phyloP scores from a whole-genome alignment of 2,329 filamentous ascomycete genomes.

The Fusarium pseudograminearum region DNA sequence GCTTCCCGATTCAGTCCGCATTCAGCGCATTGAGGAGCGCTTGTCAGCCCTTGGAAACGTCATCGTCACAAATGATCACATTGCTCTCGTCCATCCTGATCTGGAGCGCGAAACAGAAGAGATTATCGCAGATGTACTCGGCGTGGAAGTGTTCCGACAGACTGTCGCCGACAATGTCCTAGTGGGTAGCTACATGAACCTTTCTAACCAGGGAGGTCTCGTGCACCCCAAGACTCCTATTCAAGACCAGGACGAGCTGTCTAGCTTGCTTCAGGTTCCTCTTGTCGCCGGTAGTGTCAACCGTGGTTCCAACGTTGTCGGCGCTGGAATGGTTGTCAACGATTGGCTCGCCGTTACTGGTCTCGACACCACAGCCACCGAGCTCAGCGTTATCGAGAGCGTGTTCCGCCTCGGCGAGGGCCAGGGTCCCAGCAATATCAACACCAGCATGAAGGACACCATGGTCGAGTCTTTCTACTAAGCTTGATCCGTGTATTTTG shows the following conservation, averaged over 20 bases:
- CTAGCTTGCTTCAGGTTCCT: slow-evolving; percentile 91
- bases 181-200: slow-evolving; percentile 94
- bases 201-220: slow-evolving; percentile 95
- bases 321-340: slow-evolving; percentile 72
- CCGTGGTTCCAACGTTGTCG: slow-evolving; percentile 92
- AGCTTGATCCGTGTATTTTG: slow-evolving; percentile 43
- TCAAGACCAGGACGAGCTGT: slow-evolving; percentile 97
- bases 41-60: slow-evolving; percentile 96
- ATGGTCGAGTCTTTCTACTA: slow-evolving; percentile 99
- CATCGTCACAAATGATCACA: slow-evolving; percentile 96
- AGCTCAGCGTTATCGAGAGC: slow-evolving; percentile 94
- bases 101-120: slow-evolving; percentile 98
- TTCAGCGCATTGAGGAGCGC: slow-evolving; percentile 97
- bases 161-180: slow-evolving; percentile 98
- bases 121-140: slow-evolving; percentile 94
- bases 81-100: slow-evolving; percentile 95
- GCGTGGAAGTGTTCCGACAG: slow-evolving; percentile 91
- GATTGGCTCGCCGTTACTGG: slow-evolving; percentile 97
- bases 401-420: slow-evolving; percentile 96
- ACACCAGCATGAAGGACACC: slow-evolving; percentile 91
- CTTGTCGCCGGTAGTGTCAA: slow-evolving; percentile 96
- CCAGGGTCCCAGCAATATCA: slow-evolving; percentile 80
- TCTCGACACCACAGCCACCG: slow-evolving; percentile 95
- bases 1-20: slow-evolving; percentile 90
- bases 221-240: slow-evolving; percentile 98